These are phyloP conservation scores for Pleurotus giganteus DNA, from an alignment of 768 basidiomycete species.

Conservation along the genomic window DNA sequence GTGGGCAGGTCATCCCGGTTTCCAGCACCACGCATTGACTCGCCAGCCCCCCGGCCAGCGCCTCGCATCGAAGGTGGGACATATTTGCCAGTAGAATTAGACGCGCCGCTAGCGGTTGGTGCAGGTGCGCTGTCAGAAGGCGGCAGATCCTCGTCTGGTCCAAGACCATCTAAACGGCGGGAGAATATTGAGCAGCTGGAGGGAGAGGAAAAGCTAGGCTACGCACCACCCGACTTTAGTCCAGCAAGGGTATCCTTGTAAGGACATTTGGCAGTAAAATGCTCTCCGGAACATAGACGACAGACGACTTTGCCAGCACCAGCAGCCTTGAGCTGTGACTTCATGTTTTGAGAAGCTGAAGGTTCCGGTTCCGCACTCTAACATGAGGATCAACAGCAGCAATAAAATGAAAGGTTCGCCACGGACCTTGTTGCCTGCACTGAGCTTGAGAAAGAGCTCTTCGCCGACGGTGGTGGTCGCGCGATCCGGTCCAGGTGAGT, in stretches of 20 bases:
- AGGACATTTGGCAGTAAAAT: constrained; percentile 98
- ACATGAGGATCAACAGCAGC: not conserved
- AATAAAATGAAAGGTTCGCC: not conserved
- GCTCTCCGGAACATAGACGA: constrained; percentile 93
- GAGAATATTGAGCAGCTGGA: not conserved
- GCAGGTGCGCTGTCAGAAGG: constrained; percentile 23
- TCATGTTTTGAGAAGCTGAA: constrained; percentile 61
- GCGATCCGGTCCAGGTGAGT: constrained; percentile 83
- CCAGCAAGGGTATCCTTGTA: constrained; percentile 92
- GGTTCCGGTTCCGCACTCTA: constrained; percentile 68
- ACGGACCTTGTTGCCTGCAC: constrained; percentile 59
- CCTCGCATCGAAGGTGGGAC: constrained; percentile 92
- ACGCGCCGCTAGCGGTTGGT: constrained; percentile 10
- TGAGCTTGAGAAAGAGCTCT: constrained; percentile 45
- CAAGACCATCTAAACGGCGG: not conserved
- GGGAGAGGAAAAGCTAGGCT: not conserved
- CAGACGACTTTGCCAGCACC: constrained; percentile 90
- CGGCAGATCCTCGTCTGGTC: constrained; percentile 31
- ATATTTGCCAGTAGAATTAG: constrained; percentile 71
- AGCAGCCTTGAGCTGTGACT: constrained; percentile 63
- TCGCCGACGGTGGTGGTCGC: constrained; percentile 91
- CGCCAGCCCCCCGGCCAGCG: constrained; percentile 66
- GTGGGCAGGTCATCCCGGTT: constrained; percentile 92
- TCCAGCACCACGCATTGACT: constrained; percentile 63
- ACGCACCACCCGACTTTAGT: constrained; percentile 58